These are phyloP conservation scores for Vinca minor DNA, from an alignment of 257 asterid genomes.

Conservation along the genomic window DNA sequence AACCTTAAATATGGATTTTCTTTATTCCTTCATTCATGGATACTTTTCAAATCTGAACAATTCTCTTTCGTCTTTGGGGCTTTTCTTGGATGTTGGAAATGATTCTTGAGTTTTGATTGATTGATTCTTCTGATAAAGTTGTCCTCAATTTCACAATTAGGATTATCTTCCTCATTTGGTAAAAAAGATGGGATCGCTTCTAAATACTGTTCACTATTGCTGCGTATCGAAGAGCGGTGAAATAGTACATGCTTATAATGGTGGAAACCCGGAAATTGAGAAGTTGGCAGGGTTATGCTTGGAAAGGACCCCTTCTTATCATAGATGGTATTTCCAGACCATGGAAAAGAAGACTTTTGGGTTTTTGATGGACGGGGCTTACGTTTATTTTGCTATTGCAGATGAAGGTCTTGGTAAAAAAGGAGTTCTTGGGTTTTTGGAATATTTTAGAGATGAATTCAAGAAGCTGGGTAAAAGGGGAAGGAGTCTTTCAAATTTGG, in stretches of 20 bases:
- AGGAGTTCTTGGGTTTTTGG: conserved; percentile 34
- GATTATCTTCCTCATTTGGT: conserved; percentile 1
- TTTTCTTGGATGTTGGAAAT: conserved; percentile 6
- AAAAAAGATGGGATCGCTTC: conserved; percentile 27
- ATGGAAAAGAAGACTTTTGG: conserved; percentile 38
- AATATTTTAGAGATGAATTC: conserved; percentile 51
- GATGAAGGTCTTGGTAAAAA: conserved; percentile 34
- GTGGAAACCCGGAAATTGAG: conserved; percentile 46
- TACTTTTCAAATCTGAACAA: neutral
- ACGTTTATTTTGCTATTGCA: conserved; percentile 53
- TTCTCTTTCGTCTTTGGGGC: neutral
- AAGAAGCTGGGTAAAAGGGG: conserved; percentile 28
- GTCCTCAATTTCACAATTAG: neutral
- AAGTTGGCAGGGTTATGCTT: conserved; percentile 51
- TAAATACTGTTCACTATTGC: conserved; percentile 43
- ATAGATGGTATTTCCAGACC: conserved; percentile 64
- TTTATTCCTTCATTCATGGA: too few species aligned
- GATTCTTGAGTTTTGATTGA: conserved; percentile 9
- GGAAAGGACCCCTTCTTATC: conserved; percentile 61
- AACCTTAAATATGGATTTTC: neutral
- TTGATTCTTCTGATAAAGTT: conserved; percentile 11
- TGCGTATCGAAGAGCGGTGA: conserved; percentile 54
- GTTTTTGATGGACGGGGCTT: conserved; percentile 46
- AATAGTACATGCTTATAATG: conserved; percentile 35
- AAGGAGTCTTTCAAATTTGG: conserved; percentile 28